These are phyloP conservation scores for Paecilomyces formosus DNA, from an alignment of 2,329 filamentous ascomycete species.

Conservation along the genomic window DNA sequence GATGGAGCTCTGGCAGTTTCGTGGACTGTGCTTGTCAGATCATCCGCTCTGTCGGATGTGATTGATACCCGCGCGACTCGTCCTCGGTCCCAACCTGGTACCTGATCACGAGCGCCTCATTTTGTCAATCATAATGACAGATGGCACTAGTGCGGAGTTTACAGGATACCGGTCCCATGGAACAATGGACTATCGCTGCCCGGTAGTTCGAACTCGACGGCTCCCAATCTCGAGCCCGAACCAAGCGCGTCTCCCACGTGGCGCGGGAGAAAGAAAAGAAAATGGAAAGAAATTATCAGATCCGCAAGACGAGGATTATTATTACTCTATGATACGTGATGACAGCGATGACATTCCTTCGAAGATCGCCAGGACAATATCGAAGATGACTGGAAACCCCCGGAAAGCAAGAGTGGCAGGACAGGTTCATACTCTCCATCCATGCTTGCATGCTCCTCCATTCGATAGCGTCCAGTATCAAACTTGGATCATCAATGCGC, in stretches of 20 bases:
- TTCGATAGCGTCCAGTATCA: background rate
- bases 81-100: background rate
- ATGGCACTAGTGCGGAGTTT: background rate
- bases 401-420: background rate
- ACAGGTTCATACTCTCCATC: background rate
- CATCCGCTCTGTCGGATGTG: background rate
- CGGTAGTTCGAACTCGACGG: background rate
- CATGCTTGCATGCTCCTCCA: background rate
- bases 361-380: background rate
- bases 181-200: background rate
- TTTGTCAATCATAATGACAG: background rate
- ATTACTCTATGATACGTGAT: background rate
- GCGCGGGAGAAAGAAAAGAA: background rate
- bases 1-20: background rate
- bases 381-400: too few species aligned
- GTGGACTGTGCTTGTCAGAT: background rate
- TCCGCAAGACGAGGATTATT: too few species aligned
- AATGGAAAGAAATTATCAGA: background rate
- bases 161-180: background rate
- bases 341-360: background rate
- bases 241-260: background rate
- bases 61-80: background rate
- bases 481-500: background rate
- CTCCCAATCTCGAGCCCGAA: background rate
- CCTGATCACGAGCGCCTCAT: background rate